Percentiles rank a stretch among this genome's conserved stretches.
phyloP scores from a whole-genome alignment of 192 early-diverging fungal species.

The Coemansia sp. region DNA sequence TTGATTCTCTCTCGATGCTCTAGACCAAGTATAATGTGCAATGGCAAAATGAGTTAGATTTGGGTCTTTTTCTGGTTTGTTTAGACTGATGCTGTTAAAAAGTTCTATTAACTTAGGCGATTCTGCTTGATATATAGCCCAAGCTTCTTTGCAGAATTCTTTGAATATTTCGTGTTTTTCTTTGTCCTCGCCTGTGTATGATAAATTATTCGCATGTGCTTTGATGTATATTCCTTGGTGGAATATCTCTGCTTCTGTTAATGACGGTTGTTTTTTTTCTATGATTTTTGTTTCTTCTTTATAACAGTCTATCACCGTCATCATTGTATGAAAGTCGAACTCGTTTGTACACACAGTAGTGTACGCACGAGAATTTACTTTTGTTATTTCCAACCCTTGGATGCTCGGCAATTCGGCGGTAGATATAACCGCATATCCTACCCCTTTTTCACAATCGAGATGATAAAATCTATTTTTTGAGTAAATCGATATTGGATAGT shows the following conservation, averaged over 20 bases:
- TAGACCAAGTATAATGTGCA: no score
- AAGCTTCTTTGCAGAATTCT: conserved; percentile 2
- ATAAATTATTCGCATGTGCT: conserved; percentile 16
- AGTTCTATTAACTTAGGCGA: conserved; percentile 1
- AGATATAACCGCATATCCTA: conserved; percentile 11
- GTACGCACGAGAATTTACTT: conserved; percentile 2
- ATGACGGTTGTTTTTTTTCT: background rate
- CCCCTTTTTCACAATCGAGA: conserved; percentile 16
- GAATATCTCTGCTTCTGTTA: background rate
- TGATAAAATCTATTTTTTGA: conserved; percentile 16
- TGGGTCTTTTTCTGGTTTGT: background rate
- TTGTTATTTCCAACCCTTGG: background rate
- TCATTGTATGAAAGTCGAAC: conserved; percentile 21
- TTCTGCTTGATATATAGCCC: conserved; percentile 6
- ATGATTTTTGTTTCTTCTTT: background rate
- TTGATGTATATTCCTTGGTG: conserved; percentile 5
- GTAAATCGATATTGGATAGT: conserved; percentile 14
- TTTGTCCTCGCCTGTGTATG: conserved; percentile 5
- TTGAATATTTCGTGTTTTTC: conserved; percentile 9
- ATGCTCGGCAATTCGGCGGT: background rate
- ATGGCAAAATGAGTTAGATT: no score
- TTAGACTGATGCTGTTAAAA: no score
- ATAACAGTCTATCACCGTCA: conserved; percentile 10
- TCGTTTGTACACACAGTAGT: conserved; percentile 8
- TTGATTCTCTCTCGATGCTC: background rate